Percentiles rank a stretch among this genome's conserved stretches.
Conservation (phyloP, 129 eudicot genomes). For the Saussurea involucrata region DNA sequence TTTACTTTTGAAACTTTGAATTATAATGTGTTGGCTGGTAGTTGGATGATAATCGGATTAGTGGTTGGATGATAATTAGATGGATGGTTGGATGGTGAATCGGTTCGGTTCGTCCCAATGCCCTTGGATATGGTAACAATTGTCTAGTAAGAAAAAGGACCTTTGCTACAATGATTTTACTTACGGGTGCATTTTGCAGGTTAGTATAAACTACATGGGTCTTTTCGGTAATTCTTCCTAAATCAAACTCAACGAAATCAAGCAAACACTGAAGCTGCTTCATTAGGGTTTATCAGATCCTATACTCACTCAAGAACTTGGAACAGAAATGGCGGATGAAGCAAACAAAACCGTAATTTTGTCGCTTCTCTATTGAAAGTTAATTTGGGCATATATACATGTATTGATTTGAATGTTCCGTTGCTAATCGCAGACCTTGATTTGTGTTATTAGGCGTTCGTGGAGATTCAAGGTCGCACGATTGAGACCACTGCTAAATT, state of each 20-base stretch:
- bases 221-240: not conserved
- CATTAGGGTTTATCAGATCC: conserved; percentile 36
- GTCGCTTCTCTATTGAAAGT: not conserved
- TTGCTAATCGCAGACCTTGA: conserved; percentile 7
- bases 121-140: no score
- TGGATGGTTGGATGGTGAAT: no score
- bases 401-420: not conserved
- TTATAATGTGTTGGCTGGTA: no score
- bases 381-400: not conserved
- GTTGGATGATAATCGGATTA: no score
- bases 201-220: not conserved
- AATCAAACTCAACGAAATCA: conserved; percentile 5
- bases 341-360: conserved; percentile 59
- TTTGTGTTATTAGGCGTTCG: conserved; percentile 56
- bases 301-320: not conserved
- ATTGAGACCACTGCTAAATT: conserved; percentile 79
- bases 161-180: no score
- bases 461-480: conserved; percentile 93
- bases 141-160: no score
- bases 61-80: no score
- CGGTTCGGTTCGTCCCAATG: no score
- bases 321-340: conserved; percentile 77
- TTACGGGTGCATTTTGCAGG: no score
- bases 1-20: no score
- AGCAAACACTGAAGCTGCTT: not conserved